Evolutionary conservation across 208 protist genomes (phyloP).

Genomic region (Vickermania ingenoplastis): DNA sequence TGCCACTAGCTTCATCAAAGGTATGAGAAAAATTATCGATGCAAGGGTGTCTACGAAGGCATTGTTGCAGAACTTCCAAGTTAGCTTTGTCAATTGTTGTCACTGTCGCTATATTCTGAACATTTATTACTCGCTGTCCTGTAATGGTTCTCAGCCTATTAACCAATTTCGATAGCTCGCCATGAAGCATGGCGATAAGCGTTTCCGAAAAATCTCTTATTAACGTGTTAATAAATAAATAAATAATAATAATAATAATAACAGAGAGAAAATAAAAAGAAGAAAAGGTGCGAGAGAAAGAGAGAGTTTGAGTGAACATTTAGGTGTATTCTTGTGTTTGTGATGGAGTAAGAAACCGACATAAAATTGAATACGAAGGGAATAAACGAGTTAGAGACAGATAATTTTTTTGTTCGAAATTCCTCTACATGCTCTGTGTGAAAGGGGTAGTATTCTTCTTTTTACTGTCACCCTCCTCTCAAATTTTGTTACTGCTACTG

Average conservation of each 20-base stretch:
- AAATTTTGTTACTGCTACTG: too few relatives aligned
- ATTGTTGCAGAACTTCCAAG: constrained; percentile 52
- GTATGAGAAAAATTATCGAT: constrained; percentile 13
- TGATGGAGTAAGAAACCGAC: too few relatives aligned
- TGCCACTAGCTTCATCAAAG: constrained; percentile 12
- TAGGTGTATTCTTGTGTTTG: too few relatives aligned
- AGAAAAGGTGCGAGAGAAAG: neutral
- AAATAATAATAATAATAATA: neutral
- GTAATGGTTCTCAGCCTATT: neutral
- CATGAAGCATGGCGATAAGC: constrained; percentile 1
- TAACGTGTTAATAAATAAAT: too few relatives aligned
- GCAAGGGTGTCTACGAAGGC: constrained; percentile 52
- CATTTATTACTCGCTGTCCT: neutral
- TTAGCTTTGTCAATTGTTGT: constrained; percentile 29
- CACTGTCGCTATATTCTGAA: constrained; percentile 4
- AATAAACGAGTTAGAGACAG: too few relatives aligned
- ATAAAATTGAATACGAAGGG: too few relatives aligned
- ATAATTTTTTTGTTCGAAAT: too few relatives aligned
- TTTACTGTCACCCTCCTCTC: too few relatives aligned
- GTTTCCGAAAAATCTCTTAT: too few relatives aligned
- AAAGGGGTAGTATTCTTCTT: too few relatives aligned
- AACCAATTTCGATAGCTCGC: neutral
- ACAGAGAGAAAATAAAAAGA: neutral
- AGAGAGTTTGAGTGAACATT: too few relatives aligned
- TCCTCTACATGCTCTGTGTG: too few relatives aligned